phyloP scores from a whole-genome alignment of 1,284 basidiomycete genomes.

The Fistulina hepatica region DNA sequence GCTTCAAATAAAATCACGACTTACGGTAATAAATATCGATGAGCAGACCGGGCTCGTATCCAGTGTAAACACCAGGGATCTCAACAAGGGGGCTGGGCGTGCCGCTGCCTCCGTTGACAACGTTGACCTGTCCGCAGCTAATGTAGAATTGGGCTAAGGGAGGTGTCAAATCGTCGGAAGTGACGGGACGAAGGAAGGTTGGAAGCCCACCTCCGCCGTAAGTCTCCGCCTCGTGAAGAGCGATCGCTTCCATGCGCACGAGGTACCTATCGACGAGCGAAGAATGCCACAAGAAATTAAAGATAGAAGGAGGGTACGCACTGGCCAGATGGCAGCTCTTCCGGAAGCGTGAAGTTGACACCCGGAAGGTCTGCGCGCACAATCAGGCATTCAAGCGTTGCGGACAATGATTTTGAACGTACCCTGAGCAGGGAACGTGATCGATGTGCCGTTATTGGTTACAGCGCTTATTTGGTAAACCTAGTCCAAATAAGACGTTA shows the following conservation, averaged over 20 bases:
- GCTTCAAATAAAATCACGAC: not conserved
- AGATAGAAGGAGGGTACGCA: constrained; percentile 17
- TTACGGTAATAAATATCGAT: constrained; percentile 25
- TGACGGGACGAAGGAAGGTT: constrained; percentile 17
- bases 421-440: constrained; percentile 30
- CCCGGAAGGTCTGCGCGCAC: constrained; percentile 20
- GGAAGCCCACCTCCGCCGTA: constrained; percentile 25
- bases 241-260: constrained; percentile 39
- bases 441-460: constrained; percentile 30
- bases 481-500: constrained; percentile 18
- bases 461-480: constrained; percentile 30
- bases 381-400: not conserved
- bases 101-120: constrained; percentile 30
- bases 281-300: not conserved
- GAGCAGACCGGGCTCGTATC: constrained; percentile 23
- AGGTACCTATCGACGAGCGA: too few species aligned
- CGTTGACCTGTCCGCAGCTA: constrained; percentile 24
- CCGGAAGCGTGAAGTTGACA: constrained; percentile 34
- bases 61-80: constrained; percentile 34
- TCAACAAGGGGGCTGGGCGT: constrained; percentile 29
- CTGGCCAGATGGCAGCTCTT: constrained; percentile 33
- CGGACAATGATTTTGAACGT: not conserved
- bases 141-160: constrained; percentile 27
- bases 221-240: constrained; percentile 27
- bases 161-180: not conserved